phyloP scores from a whole-genome alignment of 192 early-diverging fungal species.

The Entomortierella chlamydospora region DNA sequence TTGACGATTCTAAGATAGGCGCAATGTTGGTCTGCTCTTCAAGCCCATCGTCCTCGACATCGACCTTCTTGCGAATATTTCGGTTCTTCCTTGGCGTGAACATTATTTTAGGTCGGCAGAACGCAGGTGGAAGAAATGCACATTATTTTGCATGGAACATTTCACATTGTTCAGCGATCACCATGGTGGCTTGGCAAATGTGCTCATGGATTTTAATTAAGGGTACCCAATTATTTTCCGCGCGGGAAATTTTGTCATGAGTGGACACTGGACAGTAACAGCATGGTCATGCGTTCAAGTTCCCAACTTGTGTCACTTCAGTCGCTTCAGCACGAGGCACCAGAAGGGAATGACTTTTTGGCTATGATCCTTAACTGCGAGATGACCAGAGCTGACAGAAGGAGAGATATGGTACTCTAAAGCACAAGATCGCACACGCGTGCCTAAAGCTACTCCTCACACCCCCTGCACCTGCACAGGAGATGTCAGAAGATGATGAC shows the following conservation, averaged over 20 bases:
- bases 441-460: no score
- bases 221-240: no score
- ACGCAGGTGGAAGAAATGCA: background rate
- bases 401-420: background rate
- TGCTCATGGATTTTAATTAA: no score
- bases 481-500: constrained; percentile 10
- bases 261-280: no score
- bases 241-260: no score
- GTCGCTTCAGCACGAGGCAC: background rate
- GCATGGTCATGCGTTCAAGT: no score
- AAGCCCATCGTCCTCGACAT: constrained; percentile 14
- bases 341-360: background rate
- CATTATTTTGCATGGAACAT: no score
- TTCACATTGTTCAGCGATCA: no score
- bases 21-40: background rate
- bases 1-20: background rate
- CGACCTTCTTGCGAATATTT: constrained; percentile 41
- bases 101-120: constrained; percentile 9
- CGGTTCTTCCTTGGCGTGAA: constrained; percentile 37
- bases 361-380: background rate
- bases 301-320: no score
- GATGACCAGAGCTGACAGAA: background rate
- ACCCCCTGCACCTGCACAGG: background rate
- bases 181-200: no score
- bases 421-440: background rate